Evolutionary conservation across 2,329 filamentous ascomycete species (phyloP).

Genomic region (Pseudopyricularia cyperi): DNA sequence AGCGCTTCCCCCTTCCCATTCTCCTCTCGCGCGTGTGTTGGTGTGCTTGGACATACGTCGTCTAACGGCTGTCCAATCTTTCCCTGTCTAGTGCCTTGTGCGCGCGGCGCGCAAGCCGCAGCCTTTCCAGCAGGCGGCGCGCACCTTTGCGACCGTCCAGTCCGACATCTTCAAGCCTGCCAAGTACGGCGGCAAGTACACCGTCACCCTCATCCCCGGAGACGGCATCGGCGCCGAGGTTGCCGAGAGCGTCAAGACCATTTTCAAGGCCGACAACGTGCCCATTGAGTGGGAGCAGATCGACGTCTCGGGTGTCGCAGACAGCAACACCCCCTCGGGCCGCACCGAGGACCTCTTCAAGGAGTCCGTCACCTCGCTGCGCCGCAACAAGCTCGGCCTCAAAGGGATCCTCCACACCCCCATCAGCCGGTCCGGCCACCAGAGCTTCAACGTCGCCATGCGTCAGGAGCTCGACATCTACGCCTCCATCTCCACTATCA

Average conservation of each 20-base stretch:
- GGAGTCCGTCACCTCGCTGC: constrained; percentile 87
- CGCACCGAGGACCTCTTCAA: constrained; percentile 91
- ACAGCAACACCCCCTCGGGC: constrained; percentile 56
- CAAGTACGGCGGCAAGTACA: constrained; percentile 99
- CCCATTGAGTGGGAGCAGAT: constrained; percentile 98
- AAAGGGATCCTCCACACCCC: constrained; percentile 99
- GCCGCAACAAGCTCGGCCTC: constrained; percentile 96
- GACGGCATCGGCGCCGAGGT: constrained; percentile 98
- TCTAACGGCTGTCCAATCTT: background rate
- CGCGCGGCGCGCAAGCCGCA: constrained; percentile 17
- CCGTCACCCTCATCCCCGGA: constrained; percentile 94
- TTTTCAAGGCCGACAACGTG: constrained; percentile 99
- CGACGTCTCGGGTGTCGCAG: constrained; percentile 74
- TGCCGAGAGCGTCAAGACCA: constrained; percentile 93
- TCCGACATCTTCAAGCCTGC: constrained; percentile 98
- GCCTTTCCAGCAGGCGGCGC: constrained; percentile 24
- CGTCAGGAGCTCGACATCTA: constrained; percentile 99
- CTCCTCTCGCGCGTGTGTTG: too few species aligned
- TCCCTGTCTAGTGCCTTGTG: background rate
- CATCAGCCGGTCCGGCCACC: constrained; percentile 90
- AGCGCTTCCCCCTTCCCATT: too few species aligned
- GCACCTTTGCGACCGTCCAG: constrained; percentile 67
- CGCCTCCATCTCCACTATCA: constrained; percentile 93
- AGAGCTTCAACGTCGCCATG: constrained; percentile 98
- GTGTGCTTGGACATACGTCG: background rate